Evolutionary conservation across 73 alveolate species (phyloP), one percentile per base, ranked within the genome.

Genomic region (Durusdinium trenchii): DNA sequence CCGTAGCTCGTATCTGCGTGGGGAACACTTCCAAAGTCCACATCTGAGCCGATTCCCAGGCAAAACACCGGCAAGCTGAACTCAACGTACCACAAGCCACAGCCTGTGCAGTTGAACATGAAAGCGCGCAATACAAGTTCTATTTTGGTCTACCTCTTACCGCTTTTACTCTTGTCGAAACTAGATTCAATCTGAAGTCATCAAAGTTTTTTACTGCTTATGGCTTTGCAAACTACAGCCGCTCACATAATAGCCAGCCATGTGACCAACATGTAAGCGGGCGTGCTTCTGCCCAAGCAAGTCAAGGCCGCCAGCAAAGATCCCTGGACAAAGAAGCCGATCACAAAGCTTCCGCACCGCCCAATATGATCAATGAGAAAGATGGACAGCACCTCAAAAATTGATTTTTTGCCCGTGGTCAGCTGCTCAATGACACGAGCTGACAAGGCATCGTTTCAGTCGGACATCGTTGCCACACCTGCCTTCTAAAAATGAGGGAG

Each of bases 301-400:
- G 73, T 51, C 30, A 83, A 30, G 57, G n/a, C 28, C 30, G 48
- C 46, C 30, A 83, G 36, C 94, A 83, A 54, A 35, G n/a, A 30
- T 51, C 94, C 94, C 76, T 83, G 94, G 9, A 83, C 52, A 48
- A 83, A 48, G 94, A 83, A 83, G 75, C 94, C 94, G 47, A 83
- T 50, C 52, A 51, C 94, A 40, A 83, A 83, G 94, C 94, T 83
- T 7, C 94, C 94, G 20, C 35, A 54, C 48, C 94, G 61, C 20
- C 94, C 94, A 35, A 83, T 83, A 73, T 54, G 94, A 36, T 83
- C 94, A 32, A 83, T 38, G 73, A 83, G 36, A 48, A 83, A 1
- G 75, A 83, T 83, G 51, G 94, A 83, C 36, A 83, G 40, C n/a
- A n/a, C n/a, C n/a, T n/a, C n/a, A n/a, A n/a, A n/a, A n/a, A n/a